Conservation (phyloP, 139 green algal genomes). For the Parachlorella kessleri region DNA sequence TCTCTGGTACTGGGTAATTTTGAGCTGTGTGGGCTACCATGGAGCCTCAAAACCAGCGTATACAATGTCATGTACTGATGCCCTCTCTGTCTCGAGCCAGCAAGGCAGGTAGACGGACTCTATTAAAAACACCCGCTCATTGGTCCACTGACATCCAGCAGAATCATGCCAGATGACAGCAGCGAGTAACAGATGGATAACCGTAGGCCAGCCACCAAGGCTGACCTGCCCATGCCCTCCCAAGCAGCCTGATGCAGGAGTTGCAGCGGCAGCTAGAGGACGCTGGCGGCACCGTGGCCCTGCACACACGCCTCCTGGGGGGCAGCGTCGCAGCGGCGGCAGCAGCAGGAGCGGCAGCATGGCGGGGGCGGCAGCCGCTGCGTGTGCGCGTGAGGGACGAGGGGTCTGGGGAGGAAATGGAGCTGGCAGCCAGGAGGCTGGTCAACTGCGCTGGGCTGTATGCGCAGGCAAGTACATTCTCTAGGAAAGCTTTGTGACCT, state of each 20-base stretch:
- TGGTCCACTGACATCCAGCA: no score
- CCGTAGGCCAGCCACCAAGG: no score
- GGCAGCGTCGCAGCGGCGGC: conserved; percentile 26
- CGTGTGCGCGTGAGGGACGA: conserved; percentile 51
- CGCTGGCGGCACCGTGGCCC: conserved; percentile 43
- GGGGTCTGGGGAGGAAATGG: conserved; percentile 21
- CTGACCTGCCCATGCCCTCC: no score
- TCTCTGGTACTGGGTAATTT: no score
- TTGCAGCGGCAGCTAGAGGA: conserved; percentile 63
- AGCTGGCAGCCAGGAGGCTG: conserved; percentile 42
- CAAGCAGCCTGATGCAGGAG: conserved; percentile 66
- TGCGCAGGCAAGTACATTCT: conserved; percentile 6
- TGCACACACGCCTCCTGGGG: conserved; percentile 44
- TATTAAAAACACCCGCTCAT: no score
- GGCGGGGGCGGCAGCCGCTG: conserved; percentile 4
- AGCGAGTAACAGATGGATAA: no score
- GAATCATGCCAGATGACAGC: no score
- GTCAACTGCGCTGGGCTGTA: conserved; percentile 68
- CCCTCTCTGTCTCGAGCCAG: no score
- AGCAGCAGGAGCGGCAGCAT: conserved; percentile 4
- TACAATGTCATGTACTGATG: no score
- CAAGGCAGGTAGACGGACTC: no score
- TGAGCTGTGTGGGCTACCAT: no score
- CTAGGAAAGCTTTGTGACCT: neutral
- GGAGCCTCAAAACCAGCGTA: no score